Evolutionary conservation across 2,329 filamentous ascomycete species (phyloP).

Genomic region (Neofusicoccum umdonicola): DNA sequence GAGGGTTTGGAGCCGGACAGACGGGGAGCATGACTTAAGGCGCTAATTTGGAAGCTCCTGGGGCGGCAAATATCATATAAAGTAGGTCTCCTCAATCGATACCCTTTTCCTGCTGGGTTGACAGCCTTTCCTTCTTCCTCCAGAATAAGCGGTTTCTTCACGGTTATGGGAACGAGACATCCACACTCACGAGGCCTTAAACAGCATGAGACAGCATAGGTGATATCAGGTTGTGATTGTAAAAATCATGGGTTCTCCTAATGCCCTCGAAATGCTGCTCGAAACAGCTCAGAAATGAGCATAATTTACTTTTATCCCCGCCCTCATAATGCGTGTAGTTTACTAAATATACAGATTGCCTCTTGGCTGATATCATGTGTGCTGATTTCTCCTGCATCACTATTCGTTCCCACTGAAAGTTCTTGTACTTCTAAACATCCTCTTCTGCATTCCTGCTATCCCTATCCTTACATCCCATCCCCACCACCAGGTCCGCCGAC

Average conservation of each 20-base stretch:
- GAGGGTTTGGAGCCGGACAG: neutral
- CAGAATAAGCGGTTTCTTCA: neutral
- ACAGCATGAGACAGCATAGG: neutral
- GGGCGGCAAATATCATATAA: neutral
- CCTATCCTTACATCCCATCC: conserved; percentile 12
- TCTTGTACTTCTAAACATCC: neutral
- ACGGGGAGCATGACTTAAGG: neutral
- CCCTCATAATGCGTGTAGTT: too few relatives aligned
- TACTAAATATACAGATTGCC: neutral
- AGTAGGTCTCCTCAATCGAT: conserved; percentile 11
- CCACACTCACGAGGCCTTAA: neutral
- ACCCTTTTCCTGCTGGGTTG: neutral
- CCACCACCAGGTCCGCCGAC: conserved; percentile 17
- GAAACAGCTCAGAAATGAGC: neutral
- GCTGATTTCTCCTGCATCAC: neutral
- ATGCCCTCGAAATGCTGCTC: too few relatives aligned
- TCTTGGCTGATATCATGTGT: neutral
- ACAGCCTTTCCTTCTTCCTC: neutral
- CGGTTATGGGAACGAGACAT: neutral
- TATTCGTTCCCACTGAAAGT: too few relatives aligned
- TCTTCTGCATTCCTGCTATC: neutral
- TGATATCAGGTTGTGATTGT: too few relatives aligned
- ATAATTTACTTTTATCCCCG: neutral
- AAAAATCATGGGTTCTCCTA: too few relatives aligned
- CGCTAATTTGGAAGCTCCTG: neutral